phyloP scores from a whole-genome alignment of 345 rosid species.

The Euphorbia pulcherrima region DNA sequence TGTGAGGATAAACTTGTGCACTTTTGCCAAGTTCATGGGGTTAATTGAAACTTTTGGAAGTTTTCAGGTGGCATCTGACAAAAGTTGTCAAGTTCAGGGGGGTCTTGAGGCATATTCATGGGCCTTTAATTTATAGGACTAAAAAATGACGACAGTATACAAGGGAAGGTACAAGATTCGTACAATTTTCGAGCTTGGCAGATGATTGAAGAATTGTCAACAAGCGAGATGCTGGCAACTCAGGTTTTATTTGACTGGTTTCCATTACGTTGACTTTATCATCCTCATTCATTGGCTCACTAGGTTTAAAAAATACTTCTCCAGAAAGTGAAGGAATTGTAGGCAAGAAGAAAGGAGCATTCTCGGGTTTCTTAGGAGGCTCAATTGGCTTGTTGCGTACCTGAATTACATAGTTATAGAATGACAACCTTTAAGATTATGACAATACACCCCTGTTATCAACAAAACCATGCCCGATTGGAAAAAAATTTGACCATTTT shows the following conservation, averaged over 20 bases:
- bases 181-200: slow-evolving; percentile 54
- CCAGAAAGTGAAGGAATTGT: slow-evolving; percentile 82
- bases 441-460: too few relatives aligned
- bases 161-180: slow-evolving; percentile 24
- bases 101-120: too few relatives aligned
- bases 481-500: too few relatives aligned
- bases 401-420: slow-evolving; percentile 29
- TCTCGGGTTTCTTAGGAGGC: slow-evolving; percentile 87
- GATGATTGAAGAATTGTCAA: slow-evolving; percentile 57
- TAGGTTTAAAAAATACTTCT: slow-evolving; percentile 64
- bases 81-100: too few relatives aligned
- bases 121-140: too few relatives aligned
- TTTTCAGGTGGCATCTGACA: too few relatives aligned
- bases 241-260: slow-evolving; percentile 31
- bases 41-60: too few relatives aligned
- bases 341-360: slow-evolving; percentile 91
- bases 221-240: slow-evolving; percentile 42
- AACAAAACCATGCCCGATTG: too few relatives aligned
- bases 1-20: too few relatives aligned
- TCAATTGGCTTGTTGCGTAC: slow-evolving; percentile 84
- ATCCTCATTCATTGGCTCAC: slow-evolving; percentile 39
- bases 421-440: background rate
- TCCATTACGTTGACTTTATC: slow-evolving; percentile 28
- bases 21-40: too few relatives aligned
- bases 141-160: background rate